A percentile compares a stretch with the other conserved stretches of the same genome.
These are phyloP conservation scores for Thermothielavioides terrestris DNA, from an alignment of 495 filamentous ascomycete species.

Conservation along the genomic window DNA sequence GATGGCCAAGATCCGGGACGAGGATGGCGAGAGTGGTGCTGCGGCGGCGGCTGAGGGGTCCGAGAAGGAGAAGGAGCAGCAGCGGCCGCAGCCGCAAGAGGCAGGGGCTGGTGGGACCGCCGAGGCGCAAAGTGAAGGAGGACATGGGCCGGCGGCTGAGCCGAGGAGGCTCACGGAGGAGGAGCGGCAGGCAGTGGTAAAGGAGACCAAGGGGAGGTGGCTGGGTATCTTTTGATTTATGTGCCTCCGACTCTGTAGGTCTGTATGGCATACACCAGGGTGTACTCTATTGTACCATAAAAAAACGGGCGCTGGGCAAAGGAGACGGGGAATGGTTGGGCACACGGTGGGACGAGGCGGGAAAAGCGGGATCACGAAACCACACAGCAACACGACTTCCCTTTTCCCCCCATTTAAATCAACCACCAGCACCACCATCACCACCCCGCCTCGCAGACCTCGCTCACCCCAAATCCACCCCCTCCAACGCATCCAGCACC, in stretches of 20 bases:
- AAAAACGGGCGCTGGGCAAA: too few species aligned
- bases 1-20: slow-evolving; percentile 11
- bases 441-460: too few species aligned
- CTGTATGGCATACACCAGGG: neutral
- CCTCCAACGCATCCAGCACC: slow-evolving; percentile 69
- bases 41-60: neutral
- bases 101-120: neutral
- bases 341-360: neutral
- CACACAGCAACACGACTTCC: neutral
- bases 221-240: slow-evolving; percentile 35
- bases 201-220: slow-evolving; percentile 31
- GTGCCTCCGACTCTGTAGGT: neutral
- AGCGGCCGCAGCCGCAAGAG: neutral
- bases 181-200: slow-evolving; percentile 7
- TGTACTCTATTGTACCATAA: neutral
- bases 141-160: neutral
- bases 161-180: slow-evolving; percentile 4
- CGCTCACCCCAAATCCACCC: slow-evolving; percentile 39
- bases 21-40: neutral
- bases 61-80: neutral
- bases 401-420: neutral
- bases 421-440: neutral
- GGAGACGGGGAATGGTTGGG: too few species aligned
- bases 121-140: neutral
- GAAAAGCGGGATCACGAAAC: neutral